Conservation (phyloP, 192 early-diverging fungal species). For the Entophlyctis luteolus region DNA sequence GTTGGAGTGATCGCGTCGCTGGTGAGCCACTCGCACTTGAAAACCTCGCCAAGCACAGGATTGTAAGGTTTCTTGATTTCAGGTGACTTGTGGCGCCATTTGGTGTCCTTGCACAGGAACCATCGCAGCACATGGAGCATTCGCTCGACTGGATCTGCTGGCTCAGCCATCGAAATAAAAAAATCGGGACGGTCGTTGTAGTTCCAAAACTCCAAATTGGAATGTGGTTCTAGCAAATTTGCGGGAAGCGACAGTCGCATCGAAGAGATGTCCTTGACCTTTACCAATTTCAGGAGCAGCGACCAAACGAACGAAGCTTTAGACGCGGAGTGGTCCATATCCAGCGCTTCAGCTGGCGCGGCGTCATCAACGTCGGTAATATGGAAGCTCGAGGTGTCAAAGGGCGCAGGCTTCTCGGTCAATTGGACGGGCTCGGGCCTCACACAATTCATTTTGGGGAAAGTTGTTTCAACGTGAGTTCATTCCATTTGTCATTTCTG, state of each 20-base stretch:
- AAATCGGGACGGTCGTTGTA: constrained; percentile 74
- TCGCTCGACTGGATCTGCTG: constrained; percentile 60
- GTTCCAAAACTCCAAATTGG: constrained; percentile 69
- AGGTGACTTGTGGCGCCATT: constrained; percentile 52
- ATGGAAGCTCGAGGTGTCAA: neutral
- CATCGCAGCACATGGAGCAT: constrained; percentile 68
- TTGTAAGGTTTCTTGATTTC: constrained; percentile 95
- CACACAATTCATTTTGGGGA: no score
- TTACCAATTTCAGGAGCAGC: neutral
- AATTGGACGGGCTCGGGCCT: no score
- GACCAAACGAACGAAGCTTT: constrained; percentile 22
- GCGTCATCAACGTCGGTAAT: neutral
- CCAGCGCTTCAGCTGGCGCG: constrained; percentile 6
- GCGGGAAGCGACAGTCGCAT: constrained; percentile 69
- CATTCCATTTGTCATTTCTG: no score
- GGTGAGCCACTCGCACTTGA: constrained; percentile 73
- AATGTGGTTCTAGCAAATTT: constrained; percentile 65
- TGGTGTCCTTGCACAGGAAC: constrained; percentile 70
- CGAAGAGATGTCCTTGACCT: constrained; percentile 59
- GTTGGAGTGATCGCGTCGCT: neutral
- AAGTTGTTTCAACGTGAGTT: no score
- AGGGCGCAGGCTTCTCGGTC: no score
- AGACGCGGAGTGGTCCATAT: constrained; percentile 20
- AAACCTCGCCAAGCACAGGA: constrained; percentile 87
- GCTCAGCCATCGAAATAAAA: constrained; percentile 63